Evolutionary conservation across 106 monocot genomes (phyloP).

Genomic region (Acanthochlamys bracteata): DNA sequence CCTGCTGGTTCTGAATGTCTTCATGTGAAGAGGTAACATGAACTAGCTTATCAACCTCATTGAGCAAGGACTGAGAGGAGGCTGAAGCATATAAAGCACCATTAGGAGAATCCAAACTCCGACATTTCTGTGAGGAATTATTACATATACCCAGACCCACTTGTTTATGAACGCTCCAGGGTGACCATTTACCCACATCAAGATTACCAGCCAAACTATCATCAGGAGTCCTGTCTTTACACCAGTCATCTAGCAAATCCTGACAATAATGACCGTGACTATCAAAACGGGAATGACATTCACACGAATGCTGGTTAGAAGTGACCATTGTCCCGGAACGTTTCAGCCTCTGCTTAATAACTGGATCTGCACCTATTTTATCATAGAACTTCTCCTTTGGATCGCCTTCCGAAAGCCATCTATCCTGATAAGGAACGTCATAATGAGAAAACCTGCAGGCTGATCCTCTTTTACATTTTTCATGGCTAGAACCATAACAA

Average conservation of each 20-base stretch:
- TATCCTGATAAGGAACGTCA: slow-evolving; percentile 9
- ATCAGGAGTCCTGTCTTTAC: slow-evolving; percentile 16
- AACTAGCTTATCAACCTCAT: no score
- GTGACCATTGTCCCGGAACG: background rate
- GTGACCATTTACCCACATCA: background rate
- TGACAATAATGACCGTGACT: slow-evolving; percentile 11
- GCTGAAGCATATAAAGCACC: background rate
- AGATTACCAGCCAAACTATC: slow-evolving; percentile 7
- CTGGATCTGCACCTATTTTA: slow-evolving; percentile 7
- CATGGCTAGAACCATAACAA: slow-evolving; percentile 10
- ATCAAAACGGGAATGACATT: slow-evolving; percentile 17
- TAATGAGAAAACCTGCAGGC: slow-evolving; percentile 15
- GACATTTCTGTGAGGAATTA: background rate
- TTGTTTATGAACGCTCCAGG: slow-evolving; percentile 5
- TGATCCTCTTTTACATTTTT: slow-evolving; percentile 14
- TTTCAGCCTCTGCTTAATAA: slow-evolving; percentile 11
- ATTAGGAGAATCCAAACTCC: slow-evolving; percentile 2
- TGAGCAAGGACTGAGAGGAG: background rate
- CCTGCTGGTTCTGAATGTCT: no score
- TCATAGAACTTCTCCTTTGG: background rate
- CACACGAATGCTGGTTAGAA: slow-evolving; percentile 19
- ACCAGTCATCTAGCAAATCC: slow-evolving; percentile 1
- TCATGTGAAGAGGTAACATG: no score
- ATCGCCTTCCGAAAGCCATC: background rate
- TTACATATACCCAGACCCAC: slow-evolving; percentile 3